A percentile compares a stretch with the other conserved stretches of the same genome.
These are phyloP conservation scores for Cryptosporidium tyzzeri DNA, from an alignment of 169 alveolate species.

Conservation along the genomic window DNA sequence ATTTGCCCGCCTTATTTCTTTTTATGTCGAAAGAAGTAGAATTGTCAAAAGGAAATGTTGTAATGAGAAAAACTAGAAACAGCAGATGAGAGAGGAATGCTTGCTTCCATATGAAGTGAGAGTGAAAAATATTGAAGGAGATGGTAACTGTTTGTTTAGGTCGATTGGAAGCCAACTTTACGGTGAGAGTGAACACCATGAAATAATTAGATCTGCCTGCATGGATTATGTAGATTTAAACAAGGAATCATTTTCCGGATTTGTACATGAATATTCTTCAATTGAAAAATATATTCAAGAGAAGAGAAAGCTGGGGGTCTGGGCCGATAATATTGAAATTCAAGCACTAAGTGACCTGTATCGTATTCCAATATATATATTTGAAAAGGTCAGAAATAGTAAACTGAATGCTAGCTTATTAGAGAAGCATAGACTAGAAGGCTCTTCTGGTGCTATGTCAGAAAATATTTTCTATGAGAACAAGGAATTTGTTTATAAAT, in stretches of 20 bases:
- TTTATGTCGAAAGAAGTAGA: neutral
- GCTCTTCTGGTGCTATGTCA: neutral
- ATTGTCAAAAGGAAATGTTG: neutral
- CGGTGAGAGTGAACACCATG: constrained; percentile 80
- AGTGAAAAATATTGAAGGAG: constrained; percentile 77
- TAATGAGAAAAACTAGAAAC: neutral
- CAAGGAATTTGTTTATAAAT: constrained; percentile 1
- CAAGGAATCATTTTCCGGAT: constrained; percentile 79
- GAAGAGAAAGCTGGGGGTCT: constrained; percentile 79
- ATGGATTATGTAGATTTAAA: constrained; percentile 79
- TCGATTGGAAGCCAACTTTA: constrained; percentile 83
- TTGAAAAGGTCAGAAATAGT: neutral
- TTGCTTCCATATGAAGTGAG: constrained; percentile 15
- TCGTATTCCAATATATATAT: constrained; percentile 49
- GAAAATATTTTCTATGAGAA: neutral
- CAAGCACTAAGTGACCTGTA: constrained; percentile 80
- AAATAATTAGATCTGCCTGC: constrained; percentile 79
- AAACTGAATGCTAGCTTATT: neutral
- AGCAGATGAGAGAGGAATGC: constrained; percentile 38
- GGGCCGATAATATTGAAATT: constrained; percentile 89
- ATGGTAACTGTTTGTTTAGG: constrained; percentile 88
- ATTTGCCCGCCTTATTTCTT: constrained; percentile 6
- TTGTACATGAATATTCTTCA: constrained; percentile 85
- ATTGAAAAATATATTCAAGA: constrained; percentile 82
- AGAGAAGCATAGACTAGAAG: neutral